Evolutionary conservation across 306 rosid genomes (phyloP), one percentile per base, ranked within the genome.

Genomic region (Vigna mungo): DNA sequence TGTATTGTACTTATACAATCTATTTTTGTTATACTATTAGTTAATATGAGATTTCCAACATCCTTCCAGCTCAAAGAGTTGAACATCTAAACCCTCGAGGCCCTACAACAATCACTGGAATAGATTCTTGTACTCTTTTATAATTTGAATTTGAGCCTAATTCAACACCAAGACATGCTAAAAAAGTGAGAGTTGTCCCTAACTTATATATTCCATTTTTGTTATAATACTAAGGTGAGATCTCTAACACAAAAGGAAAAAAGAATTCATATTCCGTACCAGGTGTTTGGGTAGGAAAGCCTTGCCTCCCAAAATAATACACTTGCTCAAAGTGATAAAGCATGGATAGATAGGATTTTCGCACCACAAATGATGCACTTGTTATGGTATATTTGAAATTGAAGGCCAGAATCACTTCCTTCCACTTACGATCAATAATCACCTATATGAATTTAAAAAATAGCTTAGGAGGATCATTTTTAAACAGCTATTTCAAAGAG

Each of bases 281-380:
- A 67, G 70, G 74, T 52, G 53, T 36, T 63, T 76, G 55, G 71
- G 75, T 11, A 54, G 84, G 80, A 81, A 78, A 74, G 23, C 64
- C 86, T 83, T 87, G 88, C 83, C 81, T 89, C 71, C 76, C 85
- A 85, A 93, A 82, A 82, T 84, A 91, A 82, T 93, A 91, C 64
- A 81, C 92, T 87, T 93, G 98, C 93, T 91, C 98, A 25, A 91
- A 93, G 82, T 88, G 90, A 86, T 84, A 91, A 65, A 93, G 93
- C 89, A 91, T 76, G 2, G 96, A 89, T 25, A 73, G 81, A 74
- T 91, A 93, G 85, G 84, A 86, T 83, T 84, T 93, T 65, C 98
- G 84, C 53, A 93, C 82, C 67, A 87, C 89, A 81, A 89, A 93
- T 44, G 98, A 93, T 15, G 88, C 92, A 1, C 91, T 91, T 9